These are phyloP conservation scores for Clonostachys sp. DNA, from an alignment of 2,329 filamentous ascomycete species.

Conservation along the genomic window DNA sequence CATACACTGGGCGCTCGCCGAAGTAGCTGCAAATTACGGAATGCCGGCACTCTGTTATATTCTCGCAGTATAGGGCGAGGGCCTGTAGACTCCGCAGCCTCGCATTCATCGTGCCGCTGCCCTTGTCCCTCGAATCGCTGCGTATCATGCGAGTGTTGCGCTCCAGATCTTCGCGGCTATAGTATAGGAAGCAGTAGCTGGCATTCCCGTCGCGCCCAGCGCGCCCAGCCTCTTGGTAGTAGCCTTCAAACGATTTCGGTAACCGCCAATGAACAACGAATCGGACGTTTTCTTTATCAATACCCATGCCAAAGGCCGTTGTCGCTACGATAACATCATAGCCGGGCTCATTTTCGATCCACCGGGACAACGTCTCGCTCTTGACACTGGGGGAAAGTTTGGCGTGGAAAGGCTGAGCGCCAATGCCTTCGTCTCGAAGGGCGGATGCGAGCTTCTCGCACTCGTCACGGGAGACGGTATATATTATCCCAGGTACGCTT, in stretches of 20 bases:
- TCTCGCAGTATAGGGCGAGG: conserved; percentile 79
- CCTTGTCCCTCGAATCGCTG: conserved; percentile 33
- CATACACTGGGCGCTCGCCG: conserved; percentile 53
- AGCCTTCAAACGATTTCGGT: conserved; percentile 91
- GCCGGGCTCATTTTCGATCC: conserved; percentile 68
- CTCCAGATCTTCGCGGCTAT: conserved; percentile 81
- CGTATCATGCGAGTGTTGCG: conserved; percentile 57
- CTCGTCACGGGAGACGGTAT: conserved; percentile 70
- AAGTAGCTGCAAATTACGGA: conserved; percentile 72
- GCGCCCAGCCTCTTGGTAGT: conserved; percentile 91
- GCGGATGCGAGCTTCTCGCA: conserved; percentile 67
- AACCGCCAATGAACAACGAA: conserved; percentile 95
- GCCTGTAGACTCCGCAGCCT: conserved; percentile 60
- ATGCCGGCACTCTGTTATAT: conserved; percentile 69
- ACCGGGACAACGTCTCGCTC: conserved; percentile 64
- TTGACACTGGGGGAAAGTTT: conserved; percentile 64
- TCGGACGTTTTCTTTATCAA: conserved; percentile 90
- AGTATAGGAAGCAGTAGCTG: conserved; percentile 84
- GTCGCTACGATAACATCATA: conserved; percentile 95
- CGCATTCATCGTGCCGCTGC: conserved; percentile 33
- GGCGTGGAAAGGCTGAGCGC: conserved; percentile 69
- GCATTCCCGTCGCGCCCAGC: conserved; percentile 88
- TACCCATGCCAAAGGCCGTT: conserved; percentile 96
- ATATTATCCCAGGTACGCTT: conserved; percentile 73
- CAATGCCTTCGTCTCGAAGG: conserved; percentile 64